phyloP scores from a whole-genome alignment of 176 grass and related monocot genomes.

The Oryza australiensis region DNA sequence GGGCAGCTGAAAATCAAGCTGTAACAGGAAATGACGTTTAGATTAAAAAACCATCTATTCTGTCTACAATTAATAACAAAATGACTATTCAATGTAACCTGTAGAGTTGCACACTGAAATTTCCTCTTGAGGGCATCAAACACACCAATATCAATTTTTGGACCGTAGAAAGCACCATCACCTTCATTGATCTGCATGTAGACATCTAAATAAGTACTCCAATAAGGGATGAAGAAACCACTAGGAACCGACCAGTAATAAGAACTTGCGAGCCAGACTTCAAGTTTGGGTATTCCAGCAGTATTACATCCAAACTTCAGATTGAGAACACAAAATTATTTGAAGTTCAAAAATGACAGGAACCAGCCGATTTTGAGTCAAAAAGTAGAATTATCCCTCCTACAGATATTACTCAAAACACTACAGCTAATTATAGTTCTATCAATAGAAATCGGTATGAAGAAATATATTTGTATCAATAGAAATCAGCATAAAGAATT shows the following conservation, averaged over 20 bases:
- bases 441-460: background rate
- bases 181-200: conserved; percentile 88
- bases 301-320: background rate
- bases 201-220: conserved; percentile 11
- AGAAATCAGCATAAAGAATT: background rate
- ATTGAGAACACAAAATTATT: background rate
- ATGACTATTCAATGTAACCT: conserved; percentile 54
- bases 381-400: too few species aligned
- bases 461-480: too few species aligned
- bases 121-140: conserved; percentile 98
- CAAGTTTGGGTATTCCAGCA: background rate
- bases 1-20: conserved; percentile 97
- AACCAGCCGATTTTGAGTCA: background rate
- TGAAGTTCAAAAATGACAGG: background rate
- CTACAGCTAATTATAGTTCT: background rate
- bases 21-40: conserved; percentile 42
- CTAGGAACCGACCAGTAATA: background rate
- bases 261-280: background rate
- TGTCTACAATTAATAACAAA: conserved; percentile 12
- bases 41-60: conserved; percentile 6
- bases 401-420: background rate
- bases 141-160: conserved; percentile 99
- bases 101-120: conserved; percentile 96
- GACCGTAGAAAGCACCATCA: conserved; percentile 98
- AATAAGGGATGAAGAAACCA: conserved; percentile 8